Conservation (phyloP, 129 eudicot species). For the Calendula officinalis region DNA sequence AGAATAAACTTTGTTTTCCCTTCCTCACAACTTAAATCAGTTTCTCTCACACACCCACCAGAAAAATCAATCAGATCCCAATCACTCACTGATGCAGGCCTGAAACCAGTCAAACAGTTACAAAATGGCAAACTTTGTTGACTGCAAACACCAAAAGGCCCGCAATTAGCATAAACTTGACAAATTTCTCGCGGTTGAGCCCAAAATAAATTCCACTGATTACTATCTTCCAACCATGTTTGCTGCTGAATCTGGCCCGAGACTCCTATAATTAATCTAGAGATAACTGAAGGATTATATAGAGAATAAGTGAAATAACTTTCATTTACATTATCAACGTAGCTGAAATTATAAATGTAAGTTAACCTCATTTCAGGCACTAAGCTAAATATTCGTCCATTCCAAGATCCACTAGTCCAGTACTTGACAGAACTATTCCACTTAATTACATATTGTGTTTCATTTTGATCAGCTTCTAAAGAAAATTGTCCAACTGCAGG, state of each 20-base stretch:
- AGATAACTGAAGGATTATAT: conserved; percentile 8
- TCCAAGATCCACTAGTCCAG: conserved; percentile 42
- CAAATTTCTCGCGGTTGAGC: conserved; percentile 31
- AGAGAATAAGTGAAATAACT: conserved; percentile 42
- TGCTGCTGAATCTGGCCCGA: conserved; percentile 42
- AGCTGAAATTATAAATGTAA: conserved; percentile 27
- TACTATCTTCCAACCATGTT: conserved; percentile 18
- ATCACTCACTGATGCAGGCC: conserved; percentile 9
- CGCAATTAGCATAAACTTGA: conserved; percentile 32
- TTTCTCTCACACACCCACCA: conserved; percentile 34
- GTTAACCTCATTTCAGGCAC: conserved; percentile 20
- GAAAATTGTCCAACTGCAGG: conserved; percentile 37
- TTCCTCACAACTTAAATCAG: neutral
- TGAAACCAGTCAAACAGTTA: conserved; percentile 32
- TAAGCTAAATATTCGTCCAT: conserved; percentile 18
- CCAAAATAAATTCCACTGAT: conserved; percentile 35
- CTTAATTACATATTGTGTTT: neutral
- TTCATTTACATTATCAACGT: conserved; percentile 46
- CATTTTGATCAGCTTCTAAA: conserved; percentile 16
- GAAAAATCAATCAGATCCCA: conserved; percentile 35
- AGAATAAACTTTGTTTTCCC: neutral
- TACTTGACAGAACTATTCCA: conserved; percentile 23
- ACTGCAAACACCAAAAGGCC: conserved; percentile 31
- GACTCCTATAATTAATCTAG: conserved; percentile 33
- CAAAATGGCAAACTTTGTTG: neutral